Evolutionary conservation across 768 basidiomycete species (phyloP).

Genomic region (button mushroom (Agaricus bisporus)): DNA sequence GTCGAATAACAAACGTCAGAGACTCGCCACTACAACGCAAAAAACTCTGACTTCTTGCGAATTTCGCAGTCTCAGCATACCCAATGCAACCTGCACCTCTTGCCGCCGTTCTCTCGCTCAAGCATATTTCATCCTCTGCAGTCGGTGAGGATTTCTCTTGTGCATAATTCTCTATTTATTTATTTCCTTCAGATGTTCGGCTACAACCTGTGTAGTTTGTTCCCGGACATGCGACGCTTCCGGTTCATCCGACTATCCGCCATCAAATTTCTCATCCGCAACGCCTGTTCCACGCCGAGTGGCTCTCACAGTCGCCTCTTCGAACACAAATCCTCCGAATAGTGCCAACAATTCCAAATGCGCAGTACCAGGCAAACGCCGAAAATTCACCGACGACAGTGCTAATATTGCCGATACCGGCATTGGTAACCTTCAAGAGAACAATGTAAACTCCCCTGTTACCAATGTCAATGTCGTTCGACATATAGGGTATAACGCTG

Average conservation of each 20-base stretch:
- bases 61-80: not conserved
- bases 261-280: conserved; percentile 21
- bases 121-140: not conserved
- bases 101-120: conserved; percentile 7
- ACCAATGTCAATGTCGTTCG: not conserved
- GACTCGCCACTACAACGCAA: not conserved
- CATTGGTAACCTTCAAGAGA: not conserved
- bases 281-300: conserved; percentile 21
- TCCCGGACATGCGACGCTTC: conserved; percentile 37
- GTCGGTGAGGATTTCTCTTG: not conserved
- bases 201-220: conserved; percentile 37
- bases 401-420: not conserved
- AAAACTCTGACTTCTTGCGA: not conserved
- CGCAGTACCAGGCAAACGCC: conserved; percentile 16
- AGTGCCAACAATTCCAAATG: too few species aligned
- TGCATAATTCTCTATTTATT: not conserved
- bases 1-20: not conserved
- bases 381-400: conserved; percentile 19
- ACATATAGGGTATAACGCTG: not conserved
- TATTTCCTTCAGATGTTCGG: conserved; percentile 26
- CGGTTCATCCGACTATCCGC: conserved; percentile 19
- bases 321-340: not conserved
- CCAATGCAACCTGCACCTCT: not conserved
- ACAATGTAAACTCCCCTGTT: not conserved
- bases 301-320: conserved; percentile 6